Evolutionary conservation across 1,284 basidiomycete genomes (phyloP), one percentile per base, ranked within the genome.

Genomic region (Chondrostereum purpureum): DNA sequence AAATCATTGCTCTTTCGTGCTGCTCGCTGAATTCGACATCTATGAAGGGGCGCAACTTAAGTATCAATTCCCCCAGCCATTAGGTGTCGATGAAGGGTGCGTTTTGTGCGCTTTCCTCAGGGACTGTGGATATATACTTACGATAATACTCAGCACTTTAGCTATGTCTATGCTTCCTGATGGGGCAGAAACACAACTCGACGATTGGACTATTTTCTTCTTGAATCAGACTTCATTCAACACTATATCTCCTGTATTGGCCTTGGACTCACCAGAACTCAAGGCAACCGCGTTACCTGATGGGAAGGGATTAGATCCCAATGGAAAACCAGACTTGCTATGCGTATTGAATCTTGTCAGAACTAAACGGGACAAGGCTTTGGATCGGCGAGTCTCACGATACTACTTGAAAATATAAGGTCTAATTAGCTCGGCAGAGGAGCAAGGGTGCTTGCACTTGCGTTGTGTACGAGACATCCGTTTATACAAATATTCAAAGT

Each of bases 181-280:
- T 63, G 96, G 96, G 11, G 93, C 93, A 11, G 96, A 99, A 64
- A 80, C 88, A 42, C 86, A 95, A 51, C 70, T 86, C 13, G 92
- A 96, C 63, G 95, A 99, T 64, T 99, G 94, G 95, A 99, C 95
- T 3, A 83, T 97, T 45, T 98, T 99, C 74, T 97, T 96, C 63
- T 78, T 98, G 42, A 96, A 96, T 59, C 93, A 96, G 66, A 91
- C 88, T 0, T 74, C 82, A 0, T 88, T 85, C 64, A 91, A 92
- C 58, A 86, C 83, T 8, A 88, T 94, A 53, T 80, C 82, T 3
- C 87, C 90, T 4, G 77, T 90, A n/a, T 73, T 92, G 35, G 80
- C 86, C 0, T 65, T 87, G 50, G 84, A 87, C 50, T 77, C 73
- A 0, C 71, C 77, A 20, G 78, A 78, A 50, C 57, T 67, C 5